Evolutionary conservation across 2,329 filamentous ascomycete genomes (phyloP).

Genomic region (Penicillium sp.): DNA sequence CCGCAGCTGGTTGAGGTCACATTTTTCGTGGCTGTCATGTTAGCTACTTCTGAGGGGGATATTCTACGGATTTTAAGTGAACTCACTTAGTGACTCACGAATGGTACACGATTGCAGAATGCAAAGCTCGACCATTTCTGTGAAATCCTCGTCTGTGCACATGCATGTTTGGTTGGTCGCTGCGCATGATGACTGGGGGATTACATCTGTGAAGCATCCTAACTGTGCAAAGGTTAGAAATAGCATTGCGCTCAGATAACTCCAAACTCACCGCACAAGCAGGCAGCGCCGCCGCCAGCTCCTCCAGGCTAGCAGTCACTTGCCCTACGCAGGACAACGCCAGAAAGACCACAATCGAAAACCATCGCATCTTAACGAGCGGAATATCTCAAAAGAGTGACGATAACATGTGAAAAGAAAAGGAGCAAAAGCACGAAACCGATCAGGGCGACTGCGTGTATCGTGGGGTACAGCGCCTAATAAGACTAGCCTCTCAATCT

Average conservation of each 20-base stretch:
- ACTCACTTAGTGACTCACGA: constrained; percentile 42
- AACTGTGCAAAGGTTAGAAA: constrained; percentile 20
- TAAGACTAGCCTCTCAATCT: neutral
- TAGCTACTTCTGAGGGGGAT: neutral
- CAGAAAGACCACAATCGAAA: neutral
- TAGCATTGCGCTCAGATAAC: neutral
- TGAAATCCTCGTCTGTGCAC: constrained; percentile 43
- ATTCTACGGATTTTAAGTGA: too few relatives aligned
- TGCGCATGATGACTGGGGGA: constrained; percentile 43
- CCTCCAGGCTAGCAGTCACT: neutral
- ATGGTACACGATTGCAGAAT: constrained; percentile 43
- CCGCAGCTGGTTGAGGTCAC: constrained; percentile 45
- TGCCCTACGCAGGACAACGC: neutral
- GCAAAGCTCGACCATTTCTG: constrained; percentile 38
- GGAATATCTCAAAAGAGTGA: neutral
- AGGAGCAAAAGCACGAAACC: neutral
- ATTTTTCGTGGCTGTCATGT: constrained; percentile 46
- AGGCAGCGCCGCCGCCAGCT: constrained; percentile 3
- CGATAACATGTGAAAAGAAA: neutral
- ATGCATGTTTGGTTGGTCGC: constrained; percentile 46
- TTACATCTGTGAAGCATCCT: constrained; percentile 28
- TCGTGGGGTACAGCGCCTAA: neutral
- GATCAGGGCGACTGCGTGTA: neutral
- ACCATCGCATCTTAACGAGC: neutral
- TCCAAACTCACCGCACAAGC: constrained; percentile 16